Evolutionary conservation across 441 rosid species (phyloP), one percentile per base, ranked within the genome.

Genomic region (Eruca vesicaria): DNA sequence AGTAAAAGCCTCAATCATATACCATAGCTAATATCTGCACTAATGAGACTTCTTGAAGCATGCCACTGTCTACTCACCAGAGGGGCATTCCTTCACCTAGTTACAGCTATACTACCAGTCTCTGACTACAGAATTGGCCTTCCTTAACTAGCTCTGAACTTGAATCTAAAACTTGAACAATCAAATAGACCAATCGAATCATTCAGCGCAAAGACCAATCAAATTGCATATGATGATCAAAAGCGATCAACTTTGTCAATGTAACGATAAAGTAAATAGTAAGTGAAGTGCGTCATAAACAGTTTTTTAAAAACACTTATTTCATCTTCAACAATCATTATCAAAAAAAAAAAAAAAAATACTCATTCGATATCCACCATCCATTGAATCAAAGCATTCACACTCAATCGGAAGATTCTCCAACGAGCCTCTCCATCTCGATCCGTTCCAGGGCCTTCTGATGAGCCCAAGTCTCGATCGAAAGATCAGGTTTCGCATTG

Each of bases 401-500:
- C 58, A 59, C 36, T 74, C 38, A 75, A 68, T 75, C 74, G 11
- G 71, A 73, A 0, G 71, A 55, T 36, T 76, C 79, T 60, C 69
- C 80, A 6, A 72, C 78, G 52, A 80, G 79, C 45, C 84, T 87
- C 86, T 89, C 97, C 82, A 65, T 59, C 79, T 86, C 80, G 19
- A 91, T 89, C 60, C 93, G 88, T 57, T 91, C 96, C 11, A 91
- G 84, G 35, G 98, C 98, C 75, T 94, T 94, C 82, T 89, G 86
- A 80, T 94, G 97, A 20, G 94, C 98, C 97, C 96, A 94, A 59
- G 97, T 94, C 88, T 94, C 94, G 78, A 94, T 90, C 33, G 96
- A 84, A 58, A 94, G 92, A 89, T 94, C 98, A 56, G 98, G 98
- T 82, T 93, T 93, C n/a, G n/a, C n/a, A n/a, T n/a, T n/a, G n/a